Base-by-base conservation (phyloP, 148 eudicot species). In the Polygonum aviculare region DNA sequence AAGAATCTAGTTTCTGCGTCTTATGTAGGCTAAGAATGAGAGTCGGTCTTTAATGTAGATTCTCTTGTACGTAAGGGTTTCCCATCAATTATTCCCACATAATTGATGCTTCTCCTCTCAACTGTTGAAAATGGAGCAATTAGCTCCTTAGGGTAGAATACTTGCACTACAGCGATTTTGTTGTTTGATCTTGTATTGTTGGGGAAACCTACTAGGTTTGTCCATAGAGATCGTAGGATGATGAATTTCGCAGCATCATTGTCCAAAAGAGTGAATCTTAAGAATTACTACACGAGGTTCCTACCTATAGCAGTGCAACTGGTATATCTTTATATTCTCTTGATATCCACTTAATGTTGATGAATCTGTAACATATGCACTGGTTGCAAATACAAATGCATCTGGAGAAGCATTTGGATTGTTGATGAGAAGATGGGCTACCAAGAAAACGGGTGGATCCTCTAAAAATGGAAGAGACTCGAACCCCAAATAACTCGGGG, bases 401-500 rank as follows among this genome's bases (percentile, higher is more conserved):
- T 78, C 88, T 73, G 90, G 84, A 21, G 86, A 80, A 33, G 89
- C 87, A 76, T 83, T 90, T 77, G 85, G 90, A 73, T 75, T 89
- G 80, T 80, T 85, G 14, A 86, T 90, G 73, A 82, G 89, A 80
- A 88, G 95, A 2, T 93, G 95, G 95, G 97, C 97, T 79, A 84
- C 92, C 69, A 92, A 93, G 75, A 93, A 93, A 81, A 81, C 93
- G 6, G 95, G 90, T 18, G 93, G 97, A 54, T 90, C 91, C 77
- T 76, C 97, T 7, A 92, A 92, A 75, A 90, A 92, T 78, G 95
- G 95, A 54, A 82, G 95, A 75, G 95, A 93, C 79, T 90, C 93
- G 5, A 85, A 89, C 38, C 90, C 95, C 33, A 90, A 93, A 87
- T 67, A 70, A 74, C 91, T 93, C 49, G 97, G 95, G 31, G 95